Base-by-base conservation (phyloP, 2,329 filamentous ascomycete genomes). In the Calonectria multiphialidica region DNA sequence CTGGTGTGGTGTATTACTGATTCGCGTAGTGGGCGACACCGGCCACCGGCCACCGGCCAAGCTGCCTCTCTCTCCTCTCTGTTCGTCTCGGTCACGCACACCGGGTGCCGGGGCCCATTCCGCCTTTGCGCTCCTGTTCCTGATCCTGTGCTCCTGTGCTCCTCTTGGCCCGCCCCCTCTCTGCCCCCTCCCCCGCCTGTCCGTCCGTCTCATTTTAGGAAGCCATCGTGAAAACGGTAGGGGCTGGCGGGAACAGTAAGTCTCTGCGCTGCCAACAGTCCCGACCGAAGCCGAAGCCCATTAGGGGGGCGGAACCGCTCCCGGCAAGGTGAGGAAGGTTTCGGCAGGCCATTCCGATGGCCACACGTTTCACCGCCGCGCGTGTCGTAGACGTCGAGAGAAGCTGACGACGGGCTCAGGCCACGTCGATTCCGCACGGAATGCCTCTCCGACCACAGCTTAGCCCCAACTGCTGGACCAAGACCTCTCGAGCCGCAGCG, bases 371-470 rank as follows among this genome's bases (percentile, higher is more conserved):
- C 53, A 57, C 53, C 53, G 53, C 53, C 53, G 33, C 50, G 33
- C n/a, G 50, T 49, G n/a, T 13, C 12, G 25, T 49, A 3, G 5
- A 7, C 30, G 30, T n/a, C 25, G 44, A 47, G 16, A 28, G 37
- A 13, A 44, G 37, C 35, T 45, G 35, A 68, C 23, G 45, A 63
- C 49, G 40, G 50, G 28, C 47, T 49, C 45, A 64, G 72, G 42
- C 70, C 73, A 73, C 49, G 28, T 25, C 21, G 37, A 57, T 30
- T 37, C 18, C 50, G 18, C 6, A 57, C 21, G 23, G 47, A 50
- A 50, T 25, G 21, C 33, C 33, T 57, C n/a, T 23, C 53, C n/a
- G 53, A 4, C 53, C 53, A 57, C 53, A 57, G 33, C 12, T 57
- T 30, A 37, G n/a, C 53, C 40, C 53, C 53, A 30, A n/a, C 21